Conservation (phyloP, 2,329 filamentous ascomycete genomes). For the Immersiporthe knoxdaviesiana region DNA sequence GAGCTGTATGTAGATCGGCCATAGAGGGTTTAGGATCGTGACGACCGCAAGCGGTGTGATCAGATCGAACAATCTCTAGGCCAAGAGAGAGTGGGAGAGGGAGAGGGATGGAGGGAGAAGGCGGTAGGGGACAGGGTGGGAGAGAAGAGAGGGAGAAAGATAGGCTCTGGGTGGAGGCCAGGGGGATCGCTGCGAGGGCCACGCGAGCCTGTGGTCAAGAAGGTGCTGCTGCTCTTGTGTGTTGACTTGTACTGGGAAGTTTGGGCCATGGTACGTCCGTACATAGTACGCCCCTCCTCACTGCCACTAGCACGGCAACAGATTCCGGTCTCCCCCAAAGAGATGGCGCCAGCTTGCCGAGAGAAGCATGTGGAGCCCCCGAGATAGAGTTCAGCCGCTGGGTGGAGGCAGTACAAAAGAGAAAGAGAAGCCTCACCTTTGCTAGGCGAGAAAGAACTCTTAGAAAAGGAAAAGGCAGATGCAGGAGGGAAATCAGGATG, state of each 20-base stretch:
- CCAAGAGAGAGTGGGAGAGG: background rate
- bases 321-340: background rate
- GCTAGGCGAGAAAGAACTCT: background rate
- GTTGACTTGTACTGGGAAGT: background rate
- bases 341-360: slow-evolving; percentile 6
- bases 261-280: background rate
- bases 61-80: slow-evolving; percentile 9
- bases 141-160: background rate
- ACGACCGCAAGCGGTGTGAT: background rate
- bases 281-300: background rate
- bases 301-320: slow-evolving; percentile 5
- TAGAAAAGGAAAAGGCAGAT: background rate
- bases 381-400: slow-evolving; percentile 13
- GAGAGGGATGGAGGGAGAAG: background rate
- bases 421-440: background rate
- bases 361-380: background rate
- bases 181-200: slow-evolving; percentile 19
- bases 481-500: background rate
- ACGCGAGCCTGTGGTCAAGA: slow-evolving; percentile 1
- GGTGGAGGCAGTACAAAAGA: slow-evolving; percentile 10
- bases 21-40: background rate
- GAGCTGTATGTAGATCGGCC: background rate
- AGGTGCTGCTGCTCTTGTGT: background rate
- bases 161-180: slow-evolving; percentile 19
- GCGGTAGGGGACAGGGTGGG: background rate